phyloP scores from a whole-genome alignment of 2,329 filamentous ascomycete genomes.

The Ophiostoma tasmaniense region DNA sequence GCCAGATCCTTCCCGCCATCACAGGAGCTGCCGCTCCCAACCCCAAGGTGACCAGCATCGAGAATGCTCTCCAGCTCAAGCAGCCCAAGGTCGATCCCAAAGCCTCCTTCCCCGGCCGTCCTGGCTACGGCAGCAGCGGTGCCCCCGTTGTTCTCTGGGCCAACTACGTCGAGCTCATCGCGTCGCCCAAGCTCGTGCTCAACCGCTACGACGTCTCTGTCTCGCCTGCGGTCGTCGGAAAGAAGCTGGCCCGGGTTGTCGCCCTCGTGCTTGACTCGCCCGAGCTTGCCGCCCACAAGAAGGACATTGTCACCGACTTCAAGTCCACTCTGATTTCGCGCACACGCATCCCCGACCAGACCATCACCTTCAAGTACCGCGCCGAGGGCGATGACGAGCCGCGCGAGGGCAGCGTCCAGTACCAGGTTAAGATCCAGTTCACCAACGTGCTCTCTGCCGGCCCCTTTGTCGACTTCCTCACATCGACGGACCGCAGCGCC shows the following conservation, averaged over 20 bases:
- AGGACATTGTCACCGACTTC: slow-evolving; percentile 29
- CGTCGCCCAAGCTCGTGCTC: slow-evolving; percentile 17
- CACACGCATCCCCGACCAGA: slow-evolving; percentile 19
- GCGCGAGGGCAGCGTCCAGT: slow-evolving; percentile 14
- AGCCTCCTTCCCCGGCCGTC: slow-evolving; percentile 16
- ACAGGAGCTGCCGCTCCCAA: slow-evolving; percentile 11
- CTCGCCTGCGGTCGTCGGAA: slow-evolving; percentile 17
- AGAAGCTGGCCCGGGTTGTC: slow-evolving; percentile 21
- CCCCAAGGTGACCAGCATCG: slow-evolving; percentile 10
- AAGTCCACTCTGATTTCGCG: slow-evolving; percentile 27
- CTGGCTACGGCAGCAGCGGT: slow-evolving; percentile 22
- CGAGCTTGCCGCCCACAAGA: slow-evolving; percentile 16
- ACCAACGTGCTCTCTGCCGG: slow-evolving; percentile 24
- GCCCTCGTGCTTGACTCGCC: slow-evolving; percentile 23
- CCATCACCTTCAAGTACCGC: slow-evolving; percentile 23
- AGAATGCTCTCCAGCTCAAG: slow-evolving; percentile 13
- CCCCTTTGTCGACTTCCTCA: slow-evolving; percentile 25
- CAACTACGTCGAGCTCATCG: slow-evolving; percentile 23
- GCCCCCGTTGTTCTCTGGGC: slow-evolving; percentile 21
- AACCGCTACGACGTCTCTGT: slow-evolving; percentile 22
- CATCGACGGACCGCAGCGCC: slow-evolving; percentile 22
- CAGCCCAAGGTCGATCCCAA: not conserved
- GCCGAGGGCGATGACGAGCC: slow-evolving; percentile 27
- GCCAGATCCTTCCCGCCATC: not conserved
- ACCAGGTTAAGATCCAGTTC: slow-evolving; percentile 22